phyloP scores from a whole-genome alignment of 305 asterid species.

The Fraxinus angustifolia region DNA sequence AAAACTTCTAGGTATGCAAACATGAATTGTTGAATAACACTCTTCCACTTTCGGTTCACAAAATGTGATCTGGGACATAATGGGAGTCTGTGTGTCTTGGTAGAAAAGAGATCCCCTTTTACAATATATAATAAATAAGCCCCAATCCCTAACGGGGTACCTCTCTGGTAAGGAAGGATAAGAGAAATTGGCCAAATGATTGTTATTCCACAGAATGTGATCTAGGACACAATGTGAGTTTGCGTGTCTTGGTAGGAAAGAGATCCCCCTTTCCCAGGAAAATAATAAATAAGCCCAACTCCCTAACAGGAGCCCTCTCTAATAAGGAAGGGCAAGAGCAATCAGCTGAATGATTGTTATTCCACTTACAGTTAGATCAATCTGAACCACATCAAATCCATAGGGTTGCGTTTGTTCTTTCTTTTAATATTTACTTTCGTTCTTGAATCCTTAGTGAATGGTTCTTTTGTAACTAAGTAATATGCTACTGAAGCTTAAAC shows the following conservation, averaged over 20 bases:
- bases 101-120: neutral
- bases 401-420: neutral
- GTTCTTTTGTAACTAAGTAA: neutral
- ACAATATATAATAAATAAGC: too few species aligned
- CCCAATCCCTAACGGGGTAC: neutral
- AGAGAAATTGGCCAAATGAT: neutral
- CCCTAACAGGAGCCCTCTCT: neutral
- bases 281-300: neutral
- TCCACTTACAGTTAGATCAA: neutral
- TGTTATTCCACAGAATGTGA: constrained; percentile 1
- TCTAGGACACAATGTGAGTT: constrained; percentile 9
- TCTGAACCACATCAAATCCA: neutral
- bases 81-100: neutral
- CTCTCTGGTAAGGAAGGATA: neutral
- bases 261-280: neutral
- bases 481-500: neutral
- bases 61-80: constrained; percentile 11
- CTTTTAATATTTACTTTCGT: neutral
- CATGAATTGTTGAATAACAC: neutral
- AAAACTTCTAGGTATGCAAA: neutral
- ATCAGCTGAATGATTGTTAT: neutral
- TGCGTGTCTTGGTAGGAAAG: constrained; percentile 4
- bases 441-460: neutral
- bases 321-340: neutral
- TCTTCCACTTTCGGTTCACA: constrained; percentile 1